Base-by-base conservation (phyloP, 345 rosid species). In the Pistacia integerrima region DNA sequence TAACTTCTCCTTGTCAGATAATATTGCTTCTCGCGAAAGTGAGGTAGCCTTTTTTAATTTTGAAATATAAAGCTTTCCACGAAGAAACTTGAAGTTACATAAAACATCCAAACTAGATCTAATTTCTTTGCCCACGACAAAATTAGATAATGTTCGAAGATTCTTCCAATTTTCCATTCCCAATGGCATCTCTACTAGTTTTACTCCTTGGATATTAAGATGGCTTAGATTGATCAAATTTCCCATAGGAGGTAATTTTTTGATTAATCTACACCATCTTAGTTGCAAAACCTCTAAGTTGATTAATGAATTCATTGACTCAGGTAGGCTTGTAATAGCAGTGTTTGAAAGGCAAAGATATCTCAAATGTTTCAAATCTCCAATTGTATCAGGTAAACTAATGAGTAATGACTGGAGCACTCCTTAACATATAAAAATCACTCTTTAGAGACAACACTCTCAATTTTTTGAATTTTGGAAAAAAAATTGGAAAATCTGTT, bases 141-240 rank as follows among this genome's bases (percentile, higher is more conserved):
- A 11, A 1, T 0, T 25, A 25, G 25, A 25, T 25, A 25, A 25
- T 25, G 0, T 25, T 25, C 25, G 25, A 25, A 25, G 25, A 25
- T 25, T 25, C 25, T 25, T 25, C 25, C 25, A 25, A 25, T 25
- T 25, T 25, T 25, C 25, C 25, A 25, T 25, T 25, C 25, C 25
- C 25, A 25, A 25, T 25, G 74, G 64, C 74, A 70, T 56, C n/a
- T 56, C 64, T 8, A 8, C 25, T 1, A 70, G 36, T 35, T 17
- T 35, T 11, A 11, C 61, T 25, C 49, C 46, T 0, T 2, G 9
- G 0, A 69, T 25, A 25, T 25, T 30, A 33, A 69, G 73, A 69
- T 69, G 73, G 4, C 25, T 14, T 17, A 69, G 9, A 54, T 69
- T 69, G 41, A 69, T 18, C 62, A 69, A 54, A 2, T 55, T 69